phyloP scores from a whole-genome alignment of 257 asterid species.

The Ocimum tenuiflorum region DNA sequence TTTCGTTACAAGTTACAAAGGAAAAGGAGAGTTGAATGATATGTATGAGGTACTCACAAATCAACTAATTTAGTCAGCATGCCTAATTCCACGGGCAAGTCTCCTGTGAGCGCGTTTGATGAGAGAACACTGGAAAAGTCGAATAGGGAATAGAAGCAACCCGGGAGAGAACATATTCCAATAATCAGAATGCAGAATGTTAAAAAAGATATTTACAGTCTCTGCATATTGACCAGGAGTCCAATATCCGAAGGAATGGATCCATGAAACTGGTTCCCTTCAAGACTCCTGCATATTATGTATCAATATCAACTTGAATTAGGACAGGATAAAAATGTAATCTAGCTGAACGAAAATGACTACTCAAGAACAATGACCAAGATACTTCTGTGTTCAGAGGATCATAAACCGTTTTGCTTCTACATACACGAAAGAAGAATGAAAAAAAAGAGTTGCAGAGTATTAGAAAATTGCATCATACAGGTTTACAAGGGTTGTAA shows the following conservation, averaged over 20 bases:
- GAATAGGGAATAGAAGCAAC: neutral
- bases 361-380: neutral
- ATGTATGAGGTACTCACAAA: constrained; percentile 41
- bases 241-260: constrained; percentile 66
- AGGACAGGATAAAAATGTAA: neutral
- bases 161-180: neutral
- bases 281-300: constrained; percentile 55
- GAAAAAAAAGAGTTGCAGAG: too few relatives aligned
- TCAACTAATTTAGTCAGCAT: constrained; percentile 59
- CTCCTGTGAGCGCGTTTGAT: constrained; percentile 66
- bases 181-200: neutral
- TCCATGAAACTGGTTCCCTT: constrained; percentile 66
- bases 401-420: too few relatives aligned
- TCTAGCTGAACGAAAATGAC: neutral
- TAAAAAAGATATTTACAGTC: constrained; percentile 39
- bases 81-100: constrained; percentile 45
- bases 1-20: constrained; percentile 19
- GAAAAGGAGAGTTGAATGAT: neutral
- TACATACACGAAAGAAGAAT: too few relatives aligned
- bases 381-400: neutral
- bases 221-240: constrained; percentile 50
- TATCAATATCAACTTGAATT: constrained; percentile 12
- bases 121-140: constrained; percentile 45
- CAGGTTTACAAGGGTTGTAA: constrained; percentile 63
- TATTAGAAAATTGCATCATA: constrained; percentile 28